Evolutionary conservation across 2,329 filamentous ascomycete species (phyloP).

Genomic region (Cladophialophora exuberans): DNA sequence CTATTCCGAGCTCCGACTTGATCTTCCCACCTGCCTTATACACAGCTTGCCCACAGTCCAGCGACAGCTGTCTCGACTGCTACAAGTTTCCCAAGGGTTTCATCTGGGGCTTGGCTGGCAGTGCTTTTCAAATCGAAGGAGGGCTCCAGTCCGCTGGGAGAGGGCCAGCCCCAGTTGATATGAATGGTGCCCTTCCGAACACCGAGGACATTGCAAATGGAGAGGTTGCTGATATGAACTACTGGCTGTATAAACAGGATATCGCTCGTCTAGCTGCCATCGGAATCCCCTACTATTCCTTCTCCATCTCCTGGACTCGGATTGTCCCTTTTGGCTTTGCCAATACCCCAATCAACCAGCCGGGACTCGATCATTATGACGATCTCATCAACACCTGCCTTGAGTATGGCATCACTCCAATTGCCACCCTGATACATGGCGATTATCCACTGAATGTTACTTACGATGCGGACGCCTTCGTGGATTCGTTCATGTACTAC

Average conservation of each 20-base stretch:
- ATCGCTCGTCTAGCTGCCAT: slow-evolving; percentile 43
- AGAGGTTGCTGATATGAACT: slow-evolving; percentile 56
- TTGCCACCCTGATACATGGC: slow-evolving; percentile 44
- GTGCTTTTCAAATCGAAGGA: slow-evolving; percentile 51
- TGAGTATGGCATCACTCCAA: slow-evolving; percentile 48
- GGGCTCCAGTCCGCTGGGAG: slow-evolving; percentile 41
- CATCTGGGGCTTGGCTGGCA: slow-evolving; percentile 48
- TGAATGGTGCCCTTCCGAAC: slow-evolving; percentile 45
- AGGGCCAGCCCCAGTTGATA: slow-evolving; percentile 41
- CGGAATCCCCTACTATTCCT: slow-evolving; percentile 46
- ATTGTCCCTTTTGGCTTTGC: slow-evolving; percentile 53
- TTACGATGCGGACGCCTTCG: slow-evolving; percentile 37
- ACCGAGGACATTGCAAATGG: slow-evolving; percentile 42
- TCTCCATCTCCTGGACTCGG: slow-evolving; percentile 54
- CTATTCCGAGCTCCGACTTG: slow-evolving; percentile 58
- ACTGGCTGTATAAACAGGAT: slow-evolving; percentile 56
- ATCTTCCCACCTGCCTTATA: slow-evolving; percentile 59
- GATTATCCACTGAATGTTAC: slow-evolving; percentile 34
- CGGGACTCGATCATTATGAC: slow-evolving; percentile 53
- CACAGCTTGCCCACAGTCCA: slow-evolving; percentile 52
- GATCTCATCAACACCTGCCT: slow-evolving; percentile 51
- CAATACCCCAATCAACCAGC: slow-evolving; percentile 50
- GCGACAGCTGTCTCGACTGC: too few relatives aligned
- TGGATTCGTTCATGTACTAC: slow-evolving; percentile 41
- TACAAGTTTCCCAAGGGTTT: slow-evolving; percentile 44